Conservation (phyloP, 176 grass and related monocot genomes). For the Avena sativa region DNA sequence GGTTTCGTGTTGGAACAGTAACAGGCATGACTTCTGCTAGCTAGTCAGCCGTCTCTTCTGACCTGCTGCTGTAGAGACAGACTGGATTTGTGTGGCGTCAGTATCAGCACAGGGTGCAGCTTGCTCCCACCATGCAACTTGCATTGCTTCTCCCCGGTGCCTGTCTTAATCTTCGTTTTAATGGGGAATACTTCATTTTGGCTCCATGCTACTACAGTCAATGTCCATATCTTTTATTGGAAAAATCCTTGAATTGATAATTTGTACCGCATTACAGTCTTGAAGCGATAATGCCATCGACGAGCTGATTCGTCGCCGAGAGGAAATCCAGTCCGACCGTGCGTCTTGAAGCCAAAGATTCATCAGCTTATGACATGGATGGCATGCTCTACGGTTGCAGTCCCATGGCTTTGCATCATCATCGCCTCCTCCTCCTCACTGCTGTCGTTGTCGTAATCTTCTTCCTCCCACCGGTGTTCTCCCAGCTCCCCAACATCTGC, state of each 20-base stretch:
- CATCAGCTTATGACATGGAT: conserved; percentile 11
- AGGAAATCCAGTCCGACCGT: no score
- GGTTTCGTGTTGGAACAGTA: background rate
- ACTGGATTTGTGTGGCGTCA: conserved; percentile 15
- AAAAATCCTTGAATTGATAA: background rate
- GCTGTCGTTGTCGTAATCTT: background rate
- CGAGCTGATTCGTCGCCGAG: no score
- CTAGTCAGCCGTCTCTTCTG: background rate
- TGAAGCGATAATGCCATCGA: background rate
- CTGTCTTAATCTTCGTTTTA: background rate
- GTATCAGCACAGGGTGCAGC: background rate
- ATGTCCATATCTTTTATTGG: background rate
- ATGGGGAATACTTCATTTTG: conserved; percentile 2
- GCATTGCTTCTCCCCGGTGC: background rate
- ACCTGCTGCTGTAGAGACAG: conserved; percentile 3
- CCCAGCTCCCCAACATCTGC: conserved; percentile 23
- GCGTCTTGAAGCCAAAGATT: background rate
- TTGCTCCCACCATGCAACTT: conserved; percentile 18
- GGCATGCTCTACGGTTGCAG: background rate
- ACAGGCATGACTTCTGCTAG: background rate
- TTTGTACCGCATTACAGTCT: conserved; percentile 11
- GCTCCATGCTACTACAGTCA: background rate
- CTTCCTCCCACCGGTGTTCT: background rate
- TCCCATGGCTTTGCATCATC: background rate
- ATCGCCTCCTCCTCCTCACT: background rate